These are phyloP conservation scores for Paramarasmius palmivorus DNA, from an alignment of 1,284 basidiomycete genomes.

Conservation along the genomic window DNA sequence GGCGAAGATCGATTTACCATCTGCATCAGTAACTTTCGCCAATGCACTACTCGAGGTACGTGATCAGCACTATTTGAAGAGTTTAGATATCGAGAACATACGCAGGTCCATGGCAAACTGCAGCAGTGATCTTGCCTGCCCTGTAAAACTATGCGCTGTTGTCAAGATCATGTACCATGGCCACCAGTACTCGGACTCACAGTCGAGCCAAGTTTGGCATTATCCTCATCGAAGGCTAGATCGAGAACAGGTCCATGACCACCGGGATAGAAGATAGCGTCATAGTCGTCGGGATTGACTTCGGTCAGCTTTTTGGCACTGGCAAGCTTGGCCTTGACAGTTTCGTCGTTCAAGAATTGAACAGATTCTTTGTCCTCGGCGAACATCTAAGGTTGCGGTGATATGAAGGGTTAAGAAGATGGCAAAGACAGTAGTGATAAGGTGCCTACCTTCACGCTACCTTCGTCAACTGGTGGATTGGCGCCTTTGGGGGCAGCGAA, in stretches of 20 bases:
- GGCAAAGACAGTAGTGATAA: background rate
- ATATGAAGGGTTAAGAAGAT: background rate
- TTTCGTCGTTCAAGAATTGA: conserved; percentile 64
- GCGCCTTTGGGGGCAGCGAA: conserved; percentile 73
- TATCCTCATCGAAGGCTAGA: conserved; percentile 56
- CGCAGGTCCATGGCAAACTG: conserved; percentile 80
- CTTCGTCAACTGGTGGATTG: conserved; percentile 70
- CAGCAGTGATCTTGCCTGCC: conserved; percentile 55
- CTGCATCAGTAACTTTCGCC: conserved; percentile 50
- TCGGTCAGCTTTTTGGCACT: conserved; percentile 63
- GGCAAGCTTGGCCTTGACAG: conserved; percentile 58
- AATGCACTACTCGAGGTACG: conserved; percentile 39
- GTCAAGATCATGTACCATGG: background rate
- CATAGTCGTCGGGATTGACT: conserved; percentile 62
- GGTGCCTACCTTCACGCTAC: conserved; percentile 50
- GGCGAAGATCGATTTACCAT: conserved; percentile 64
- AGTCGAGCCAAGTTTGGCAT: conserved; percentile 58
- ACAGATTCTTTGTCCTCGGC: conserved; percentile 60
- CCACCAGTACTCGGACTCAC: conserved; percentile 32
- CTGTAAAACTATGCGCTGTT: conserved; percentile 66
- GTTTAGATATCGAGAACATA: conserved; percentile 22
- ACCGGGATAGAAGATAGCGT: conserved; percentile 78
- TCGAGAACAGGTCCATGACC: conserved; percentile 77
- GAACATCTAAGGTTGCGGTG: conserved; percentile 41
- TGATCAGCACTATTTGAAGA: background rate